These are phyloP conservation scores for Fraxinus nigra DNA, from an alignment of 305 asterid species.

Conservation along the genomic window DNA sequence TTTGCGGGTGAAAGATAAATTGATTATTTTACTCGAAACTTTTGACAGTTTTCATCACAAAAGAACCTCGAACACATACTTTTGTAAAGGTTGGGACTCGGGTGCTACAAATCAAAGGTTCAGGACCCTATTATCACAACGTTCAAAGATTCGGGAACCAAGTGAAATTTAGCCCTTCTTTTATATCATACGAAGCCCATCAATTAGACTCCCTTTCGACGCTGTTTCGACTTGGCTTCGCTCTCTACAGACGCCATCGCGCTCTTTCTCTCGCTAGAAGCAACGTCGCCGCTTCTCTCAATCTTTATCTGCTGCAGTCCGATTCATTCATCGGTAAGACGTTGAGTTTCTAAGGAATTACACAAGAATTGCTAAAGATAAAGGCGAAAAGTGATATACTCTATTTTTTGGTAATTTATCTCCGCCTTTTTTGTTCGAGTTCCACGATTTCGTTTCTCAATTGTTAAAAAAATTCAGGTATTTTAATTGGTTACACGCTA, in stretches of 20 bases:
- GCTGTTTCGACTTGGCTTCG: constrained; percentile 31
- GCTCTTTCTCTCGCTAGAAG: constrained; percentile 29
- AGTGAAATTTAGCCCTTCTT: neutral
- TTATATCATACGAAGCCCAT: neutral
- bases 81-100: neutral
- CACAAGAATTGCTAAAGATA: constrained; percentile 19
- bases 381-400: neutral
- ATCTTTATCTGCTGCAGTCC: constrained; percentile 19
- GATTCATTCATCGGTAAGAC: constrained; percentile 29
- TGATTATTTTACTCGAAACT: neutral
- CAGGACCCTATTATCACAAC: neutral
- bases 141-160: neutral
- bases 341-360: constrained; percentile 21
- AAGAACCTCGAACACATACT: neutral
- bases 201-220: constrained; percentile 24
- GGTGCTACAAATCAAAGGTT: neutral
- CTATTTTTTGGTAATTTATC: constrained; percentile 26
- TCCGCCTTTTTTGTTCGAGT: constrained; percentile 10
- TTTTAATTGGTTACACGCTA: constrained; percentile 4
- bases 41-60: neutral
- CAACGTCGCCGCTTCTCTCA: constrained; percentile 32
- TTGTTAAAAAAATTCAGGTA: neutral
- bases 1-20: neutral
- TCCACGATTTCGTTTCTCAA: constrained; percentile 13
- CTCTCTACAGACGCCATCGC: constrained; percentile 14